A percentile compares a stretch with the other conserved stretches of the same genome.
phyloP scores from a whole-genome alignment of 257 asterid species.

The Fraxinus excelsior region DNA sequence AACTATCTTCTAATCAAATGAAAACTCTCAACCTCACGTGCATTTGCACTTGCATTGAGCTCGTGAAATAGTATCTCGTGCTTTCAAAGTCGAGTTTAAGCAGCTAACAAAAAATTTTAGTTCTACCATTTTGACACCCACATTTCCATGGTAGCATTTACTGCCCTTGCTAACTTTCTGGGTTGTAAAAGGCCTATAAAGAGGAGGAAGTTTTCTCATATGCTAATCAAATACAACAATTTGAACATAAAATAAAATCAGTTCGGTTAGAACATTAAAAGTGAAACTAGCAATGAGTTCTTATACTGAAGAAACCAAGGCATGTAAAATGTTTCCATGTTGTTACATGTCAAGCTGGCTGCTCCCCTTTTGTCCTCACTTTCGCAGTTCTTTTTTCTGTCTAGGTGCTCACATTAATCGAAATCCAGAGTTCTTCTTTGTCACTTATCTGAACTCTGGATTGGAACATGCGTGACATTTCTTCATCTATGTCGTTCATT shows the following conservation, averaged over 20 bases:
- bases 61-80: too few relatives aligned
- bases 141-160: too few relatives aligned
- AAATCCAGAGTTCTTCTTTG: too few relatives aligned
- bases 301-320: background rate
- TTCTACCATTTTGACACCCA: too few relatives aligned
- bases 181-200: background rate
- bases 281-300: background rate
- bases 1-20: background rate
- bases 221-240: background rate
- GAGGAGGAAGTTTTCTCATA: background rate
- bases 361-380: too few relatives aligned
- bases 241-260: background rate
- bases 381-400: too few relatives aligned
- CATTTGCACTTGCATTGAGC: background rate
- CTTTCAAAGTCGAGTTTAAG: too few relatives aligned
- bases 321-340: background rate
- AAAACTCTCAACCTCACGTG: conserved; percentile 36
- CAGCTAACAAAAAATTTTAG: too few relatives aligned
- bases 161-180: background rate
- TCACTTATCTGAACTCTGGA: too few relatives aligned
- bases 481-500: too few relatives aligned
- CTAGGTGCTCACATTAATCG: too few relatives aligned
- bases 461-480: too few relatives aligned
- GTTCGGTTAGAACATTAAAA: background rate
- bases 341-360: background rate